A percentile compares a stretch with the other conserved stretches of the same genome.
Evolutionary conservation across 2,329 filamentous ascomycete species (phyloP).

Genomic region (Pseudogymnoascus sp.): DNA sequence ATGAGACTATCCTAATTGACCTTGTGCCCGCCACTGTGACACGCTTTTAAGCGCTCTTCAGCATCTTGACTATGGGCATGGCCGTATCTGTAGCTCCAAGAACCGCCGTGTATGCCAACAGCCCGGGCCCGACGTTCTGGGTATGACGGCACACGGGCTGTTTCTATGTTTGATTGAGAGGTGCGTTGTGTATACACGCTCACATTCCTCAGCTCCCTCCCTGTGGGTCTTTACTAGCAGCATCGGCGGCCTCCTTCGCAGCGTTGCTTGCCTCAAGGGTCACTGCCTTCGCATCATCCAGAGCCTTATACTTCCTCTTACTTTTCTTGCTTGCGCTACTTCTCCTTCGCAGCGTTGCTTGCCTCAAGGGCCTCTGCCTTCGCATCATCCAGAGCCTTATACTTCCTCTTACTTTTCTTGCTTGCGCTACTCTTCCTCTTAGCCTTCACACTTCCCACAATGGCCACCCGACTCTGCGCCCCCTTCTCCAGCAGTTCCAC

Average conservation of each 20-base stretch:
- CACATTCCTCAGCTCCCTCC: background rate
- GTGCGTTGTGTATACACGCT: background rate
- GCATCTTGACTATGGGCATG: background rate
- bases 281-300: conserved; percentile 31
- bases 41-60: background rate
- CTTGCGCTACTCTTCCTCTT: conserved; percentile 65
- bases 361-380: conserved; percentile 14
- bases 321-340: conserved; percentile 76
- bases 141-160: background rate
- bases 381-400: conserved; percentile 45
- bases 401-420: conserved; percentile 81
- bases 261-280: conserved; percentile 6
- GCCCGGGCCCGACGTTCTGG: background rate
- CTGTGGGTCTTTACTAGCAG: background rate
- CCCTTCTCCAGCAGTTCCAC: conserved; percentile 67
- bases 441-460: conserved; percentile 54
- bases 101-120: background rate
- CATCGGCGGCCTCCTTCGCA: background rate
- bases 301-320: conserved; percentile 64
- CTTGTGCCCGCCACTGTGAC: background rate
- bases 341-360: conserved; percentile 39
- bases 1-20: conserved; percentile 12
- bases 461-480: conserved; percentile 53
- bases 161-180: background rate
- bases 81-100: background rate